These are phyloP conservation scores for Pseudogymnoascus sp. DNA, from an alignment of 2,329 filamentous ascomycete species.

Conservation along the genomic window DNA sequence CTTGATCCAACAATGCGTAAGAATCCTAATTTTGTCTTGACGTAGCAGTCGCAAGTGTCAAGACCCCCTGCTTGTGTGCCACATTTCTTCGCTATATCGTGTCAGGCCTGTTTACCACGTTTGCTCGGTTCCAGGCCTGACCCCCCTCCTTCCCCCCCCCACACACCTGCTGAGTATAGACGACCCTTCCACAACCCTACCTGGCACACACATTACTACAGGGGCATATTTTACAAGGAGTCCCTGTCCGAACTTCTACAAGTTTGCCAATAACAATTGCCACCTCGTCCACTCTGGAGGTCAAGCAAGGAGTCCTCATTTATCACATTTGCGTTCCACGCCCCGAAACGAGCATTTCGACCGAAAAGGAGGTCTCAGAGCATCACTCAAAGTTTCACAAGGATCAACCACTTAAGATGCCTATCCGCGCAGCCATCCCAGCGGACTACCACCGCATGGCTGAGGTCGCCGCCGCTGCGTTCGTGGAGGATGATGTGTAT, in stretches of 20 bases:
- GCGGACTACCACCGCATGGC: slow-evolving; percentile 20
- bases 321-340: background rate
- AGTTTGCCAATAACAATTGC: background rate
- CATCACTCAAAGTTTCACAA: background rate
- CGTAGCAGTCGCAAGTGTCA: background rate
- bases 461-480: slow-evolving; percentile 27
- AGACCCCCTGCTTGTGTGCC: background rate
- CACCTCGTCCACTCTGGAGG: background rate
- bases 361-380: background rate
- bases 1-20: background rate
- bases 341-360: background rate
- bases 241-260: background rate
- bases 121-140: slow-evolving; percentile 2
- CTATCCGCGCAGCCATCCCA: slow-evolving; percentile 8
- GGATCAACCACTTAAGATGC: slow-evolving; percentile 4
- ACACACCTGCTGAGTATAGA: background rate
- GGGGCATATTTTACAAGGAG: background rate
- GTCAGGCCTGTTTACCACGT: slow-evolving; percentile 1
- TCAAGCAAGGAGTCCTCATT: background rate
- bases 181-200: background rate
- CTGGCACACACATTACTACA: background rate
- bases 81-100: background rate
- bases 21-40: background rate
- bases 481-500: slow-evolving; percentile 31
- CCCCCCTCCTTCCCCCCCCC: background rate